Conservation (phyloP, 306 rosid species). For the Ochetophila trinervis region DNA sequence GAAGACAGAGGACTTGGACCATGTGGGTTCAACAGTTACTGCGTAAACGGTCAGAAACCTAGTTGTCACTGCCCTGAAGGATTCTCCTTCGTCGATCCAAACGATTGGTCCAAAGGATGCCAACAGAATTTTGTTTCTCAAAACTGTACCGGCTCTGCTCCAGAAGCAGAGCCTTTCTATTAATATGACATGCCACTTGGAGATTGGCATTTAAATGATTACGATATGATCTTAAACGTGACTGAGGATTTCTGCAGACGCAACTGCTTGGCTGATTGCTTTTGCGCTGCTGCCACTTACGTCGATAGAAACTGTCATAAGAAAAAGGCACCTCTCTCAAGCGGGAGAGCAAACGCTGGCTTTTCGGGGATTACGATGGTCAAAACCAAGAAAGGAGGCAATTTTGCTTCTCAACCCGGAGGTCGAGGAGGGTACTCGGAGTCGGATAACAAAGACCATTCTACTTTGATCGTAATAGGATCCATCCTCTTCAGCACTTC, state of each 20-base stretch:
- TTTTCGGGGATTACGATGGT: constrained; percentile 13
- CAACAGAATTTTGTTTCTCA: constrained; percentile 32
- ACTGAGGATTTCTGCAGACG: constrained; percentile 32
- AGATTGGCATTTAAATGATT: constrained; percentile 10
- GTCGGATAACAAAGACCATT: constrained; percentile 10
- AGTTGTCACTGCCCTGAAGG: constrained; percentile 31
- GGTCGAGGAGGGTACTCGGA: background rate
- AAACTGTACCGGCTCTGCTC: constrained; percentile 22
- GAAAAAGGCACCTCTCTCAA: constrained; percentile 47
- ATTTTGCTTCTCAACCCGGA: constrained; percentile 7
- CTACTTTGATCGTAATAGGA: constrained; percentile 24
- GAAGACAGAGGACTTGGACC: constrained; percentile 4
- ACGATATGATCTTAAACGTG: background rate
- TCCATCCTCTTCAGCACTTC: constrained; percentile 45
- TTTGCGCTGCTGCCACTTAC: constrained; percentile 40
- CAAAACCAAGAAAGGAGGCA: constrained; percentile 38
- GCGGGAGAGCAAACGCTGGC: constrained; percentile 25
- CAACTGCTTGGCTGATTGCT: constrained; percentile 43
- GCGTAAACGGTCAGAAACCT: constrained; percentile 3
- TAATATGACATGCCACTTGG: background rate
- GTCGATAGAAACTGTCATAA: constrained; percentile 37
- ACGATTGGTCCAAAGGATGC: constrained; percentile 39
- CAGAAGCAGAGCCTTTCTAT: constrained; percentile 19
- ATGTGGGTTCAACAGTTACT: constrained; percentile 41
- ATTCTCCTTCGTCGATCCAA: constrained; percentile 32